Base-by-base conservation (phyloP, 257 asterid species). In the Marsdenia floribunda region DNA sequence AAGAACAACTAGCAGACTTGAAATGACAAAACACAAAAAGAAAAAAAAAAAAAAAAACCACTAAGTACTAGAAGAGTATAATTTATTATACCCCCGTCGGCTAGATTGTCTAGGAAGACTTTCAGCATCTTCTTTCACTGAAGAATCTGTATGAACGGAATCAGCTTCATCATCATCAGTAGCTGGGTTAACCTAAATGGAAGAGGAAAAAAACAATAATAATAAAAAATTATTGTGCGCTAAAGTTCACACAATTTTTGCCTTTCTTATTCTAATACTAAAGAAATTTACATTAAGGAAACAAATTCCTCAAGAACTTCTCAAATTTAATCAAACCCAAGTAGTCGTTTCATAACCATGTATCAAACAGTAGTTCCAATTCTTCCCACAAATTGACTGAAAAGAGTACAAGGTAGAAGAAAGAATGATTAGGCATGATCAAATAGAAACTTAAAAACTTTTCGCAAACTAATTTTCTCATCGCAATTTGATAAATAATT, bases 51-150 rank as follows among this genome's bases (percentile, higher is more conserved):
- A 73, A 55, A 61, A 12, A 60, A 58, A 35, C 33, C 59, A 61
- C 10, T 54, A 6, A 54, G 52, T n/a, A 52, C 22, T 55, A 63
- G 37, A 73, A 24, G 9, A 60, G 66, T 47, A 67, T 40, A 71
- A n/a, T 12, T 14, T 44, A 13, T 18, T 66, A 57, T 78, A 76
- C 84, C 83, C 77, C 72, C 53, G 60, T 26, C 76, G 55, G 69
- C 38, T 73, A 64, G 76, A 61, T 59, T 54, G 73, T 76, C 63
- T 77, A 57, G 66, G 75, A 71, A 75, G 78, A 77, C 83, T 86
- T 71, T 76, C 85, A 75, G 77, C 75, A 59, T 86, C 90, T 71
- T 82, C 86, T 8, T 57, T 76, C 33, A 71, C 70, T 46, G 82
- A 54, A 18, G 82, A 69, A 70, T 75, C 76, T 69, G 70, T 58